phyloP scores from a whole-genome alignment of 331 rosid genomes.

The Malus hybrid region DNA sequence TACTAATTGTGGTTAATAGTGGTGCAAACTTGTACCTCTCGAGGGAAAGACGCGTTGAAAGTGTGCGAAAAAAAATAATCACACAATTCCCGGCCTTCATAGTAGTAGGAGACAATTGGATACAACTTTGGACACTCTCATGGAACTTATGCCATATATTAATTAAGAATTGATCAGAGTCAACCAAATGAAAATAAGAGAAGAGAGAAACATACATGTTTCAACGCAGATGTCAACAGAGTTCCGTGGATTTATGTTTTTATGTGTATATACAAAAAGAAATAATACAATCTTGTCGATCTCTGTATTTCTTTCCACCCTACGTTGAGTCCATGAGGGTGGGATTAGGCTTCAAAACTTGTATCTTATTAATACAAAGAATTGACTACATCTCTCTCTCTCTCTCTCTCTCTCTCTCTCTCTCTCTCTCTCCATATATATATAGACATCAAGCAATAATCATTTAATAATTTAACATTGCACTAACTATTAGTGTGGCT shows the following conservation, averaged over 20 bases:
- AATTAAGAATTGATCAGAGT: background rate
- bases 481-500: background rate
- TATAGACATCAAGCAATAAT: background rate
- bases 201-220: background rate
- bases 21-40: background rate
- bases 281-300: background rate
- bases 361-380: background rate
- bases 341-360: background rate
- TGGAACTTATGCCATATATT: background rate
- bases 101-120: background rate
- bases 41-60: background rate
- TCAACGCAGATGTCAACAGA: slow-evolving; percentile 4
- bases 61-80: background rate
- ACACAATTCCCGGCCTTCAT: background rate
- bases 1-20: no score
- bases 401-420: no score
- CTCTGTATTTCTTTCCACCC: background rate
- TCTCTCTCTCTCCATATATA: background rate
- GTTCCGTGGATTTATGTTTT: background rate
- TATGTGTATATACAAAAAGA: background rate
- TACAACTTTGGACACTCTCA: background rate
- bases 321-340: background rate
- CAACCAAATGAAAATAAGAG: background rate
- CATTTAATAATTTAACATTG: no score
- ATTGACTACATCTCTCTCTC: background rate